A percentile compares a stretch with the other conserved stretches of the same genome.
Evolutionary conservation across 495 filamentous ascomycete species (phyloP).

Genomic region (Poronia punctata): DNA sequence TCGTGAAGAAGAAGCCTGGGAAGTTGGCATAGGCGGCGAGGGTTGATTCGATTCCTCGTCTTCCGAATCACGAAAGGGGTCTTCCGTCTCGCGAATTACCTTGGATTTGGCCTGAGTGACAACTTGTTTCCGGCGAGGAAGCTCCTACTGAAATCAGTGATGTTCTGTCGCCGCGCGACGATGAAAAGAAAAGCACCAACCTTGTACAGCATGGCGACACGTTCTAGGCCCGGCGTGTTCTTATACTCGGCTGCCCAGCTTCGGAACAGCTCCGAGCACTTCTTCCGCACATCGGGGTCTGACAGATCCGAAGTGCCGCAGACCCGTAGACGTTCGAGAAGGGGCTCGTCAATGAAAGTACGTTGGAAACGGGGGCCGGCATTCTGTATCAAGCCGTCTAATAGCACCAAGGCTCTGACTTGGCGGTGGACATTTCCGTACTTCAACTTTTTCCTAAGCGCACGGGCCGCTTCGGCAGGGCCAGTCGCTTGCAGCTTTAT

Average conservation of each 20-base stretch:
- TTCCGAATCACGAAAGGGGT: constrained; percentile 56
- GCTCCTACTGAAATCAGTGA: constrained; percentile 33
- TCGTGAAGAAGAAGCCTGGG: constrained; percentile 24
- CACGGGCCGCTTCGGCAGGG: constrained; percentile 83
- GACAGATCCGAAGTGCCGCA: constrained; percentile 79
- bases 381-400: constrained; percentile 94
- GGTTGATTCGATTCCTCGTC: constrained; percentile 35
- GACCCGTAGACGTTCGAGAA: constrained; percentile 86
- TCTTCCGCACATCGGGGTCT: constrained; percentile 76
- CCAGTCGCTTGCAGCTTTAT: constrained; percentile 84
- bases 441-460: constrained; percentile 96
- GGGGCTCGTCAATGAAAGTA: constrained; percentile 81
- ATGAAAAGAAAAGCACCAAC: constrained; percentile 17
- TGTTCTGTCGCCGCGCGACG: neutral
- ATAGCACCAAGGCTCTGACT: constrained; percentile 78
- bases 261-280: constrained; percentile 77
- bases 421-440: constrained; percentile 92
- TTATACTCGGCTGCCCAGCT: constrained; percentile 85
- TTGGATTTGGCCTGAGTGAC: constrained; percentile 68
- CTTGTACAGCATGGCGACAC: constrained; percentile 73
- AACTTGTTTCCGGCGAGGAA: constrained; percentile 46
- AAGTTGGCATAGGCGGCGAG: constrained; percentile 5
- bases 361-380: constrained; percentile 84
- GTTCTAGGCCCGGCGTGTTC: constrained; percentile 69
- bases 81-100: constrained; percentile 69